Evolutionary conservation across 2,329 filamentous ascomycete species (phyloP).

Genomic region (Curvularia hawaiiensis): DNA sequence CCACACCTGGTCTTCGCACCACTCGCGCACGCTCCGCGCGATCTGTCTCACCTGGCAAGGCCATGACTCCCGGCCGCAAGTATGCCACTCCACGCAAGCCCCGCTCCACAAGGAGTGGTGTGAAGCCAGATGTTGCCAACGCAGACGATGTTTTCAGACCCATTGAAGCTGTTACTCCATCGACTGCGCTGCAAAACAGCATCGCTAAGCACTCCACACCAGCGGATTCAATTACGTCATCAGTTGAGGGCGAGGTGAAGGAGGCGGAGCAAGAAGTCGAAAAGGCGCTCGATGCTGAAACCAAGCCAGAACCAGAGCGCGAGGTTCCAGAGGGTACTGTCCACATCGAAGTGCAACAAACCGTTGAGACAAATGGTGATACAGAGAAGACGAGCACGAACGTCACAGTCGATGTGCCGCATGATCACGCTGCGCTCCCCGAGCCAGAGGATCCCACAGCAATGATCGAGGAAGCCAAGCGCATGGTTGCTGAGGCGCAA

Average conservation of each 20-base stretch:
- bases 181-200: slow-evolving; percentile 48
- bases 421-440: slow-evolving; percentile 68
- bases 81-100: slow-evolving; percentile 61
- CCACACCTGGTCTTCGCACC: slow-evolving; percentile 37
- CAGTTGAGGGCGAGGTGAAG: slow-evolving; percentile 52
- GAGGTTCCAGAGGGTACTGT: slow-evolving; percentile 55
- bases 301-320: slow-evolving; percentile 14
- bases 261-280: slow-evolving; percentile 17
- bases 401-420: slow-evolving; percentile 77
- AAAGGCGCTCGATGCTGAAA: slow-evolving; percentile 11
- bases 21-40: slow-evolving; percentile 61
- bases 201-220: slow-evolving; percentile 39
- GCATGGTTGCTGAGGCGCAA: slow-evolving; percentile 80
- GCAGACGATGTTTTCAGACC: slow-evolving; percentile 48
- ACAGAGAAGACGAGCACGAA: slow-evolving; percentile 73
- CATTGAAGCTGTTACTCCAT: slow-evolving; percentile 53
- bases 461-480: slow-evolving; percentile 85
- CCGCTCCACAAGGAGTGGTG: slow-evolving; percentile 52
- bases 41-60: slow-evolving; percentile 63
- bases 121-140: slow-evolving; percentile 34
- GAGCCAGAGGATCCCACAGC: slow-evolving; percentile 77
- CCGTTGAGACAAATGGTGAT: slow-evolving; percentile 62
- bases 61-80: slow-evolving; percentile 52
- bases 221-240: slow-evolving; percentile 39
- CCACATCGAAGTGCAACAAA: slow-evolving; percentile 72